phyloP scores from a whole-genome alignment of 768 basidiomycete genomes.

The Psilocybe azurescens region DNA sequence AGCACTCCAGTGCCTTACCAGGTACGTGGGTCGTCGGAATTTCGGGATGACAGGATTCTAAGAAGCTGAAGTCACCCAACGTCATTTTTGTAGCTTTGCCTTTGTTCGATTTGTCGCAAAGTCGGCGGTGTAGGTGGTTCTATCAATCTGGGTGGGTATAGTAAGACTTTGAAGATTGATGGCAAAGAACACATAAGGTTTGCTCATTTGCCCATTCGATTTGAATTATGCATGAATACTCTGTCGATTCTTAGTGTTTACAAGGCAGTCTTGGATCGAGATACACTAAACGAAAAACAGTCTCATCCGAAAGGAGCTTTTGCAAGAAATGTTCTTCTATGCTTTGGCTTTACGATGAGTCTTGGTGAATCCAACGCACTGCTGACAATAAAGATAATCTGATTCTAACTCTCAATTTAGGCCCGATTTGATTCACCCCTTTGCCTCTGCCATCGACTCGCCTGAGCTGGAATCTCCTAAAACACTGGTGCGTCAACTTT shows the following conservation, averaged over 20 bases:
- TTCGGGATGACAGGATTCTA: background rate
- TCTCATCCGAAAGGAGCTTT: constrained; percentile 64
- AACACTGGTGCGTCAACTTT: constrained; percentile 46
- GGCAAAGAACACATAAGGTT: constrained; percentile 63
- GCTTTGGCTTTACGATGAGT: constrained; percentile 67
- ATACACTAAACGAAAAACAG: constrained; percentile 51
- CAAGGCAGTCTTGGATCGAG: constrained; percentile 65
- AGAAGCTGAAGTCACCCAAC: background rate
- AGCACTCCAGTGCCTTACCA: constrained; percentile 71
- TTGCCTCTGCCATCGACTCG: constrained; percentile 68
- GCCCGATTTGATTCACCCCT: constrained; percentile 71
- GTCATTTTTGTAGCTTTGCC: constrained; percentile 48
- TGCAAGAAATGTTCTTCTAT: constrained; percentile 68
- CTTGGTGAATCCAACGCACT: constrained; percentile 45
- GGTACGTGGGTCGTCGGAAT: constrained; percentile 36
- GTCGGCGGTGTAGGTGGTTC: constrained; percentile 70
- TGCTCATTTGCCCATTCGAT: background rate
- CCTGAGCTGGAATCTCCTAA: constrained; percentile 59
- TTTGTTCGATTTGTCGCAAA: constrained; percentile 76
- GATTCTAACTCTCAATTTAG: constrained; percentile 32
- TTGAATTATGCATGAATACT: background rate
- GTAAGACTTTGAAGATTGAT: constrained; percentile 54
- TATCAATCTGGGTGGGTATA: constrained; percentile 66
- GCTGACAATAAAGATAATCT: background rate
- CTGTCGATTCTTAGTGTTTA: constrained; percentile 48